These are phyloP conservation scores for Alternaria triticimaculans DNA, from an alignment of 2,329 filamentous ascomycete species.

Conservation along the genomic window DNA sequence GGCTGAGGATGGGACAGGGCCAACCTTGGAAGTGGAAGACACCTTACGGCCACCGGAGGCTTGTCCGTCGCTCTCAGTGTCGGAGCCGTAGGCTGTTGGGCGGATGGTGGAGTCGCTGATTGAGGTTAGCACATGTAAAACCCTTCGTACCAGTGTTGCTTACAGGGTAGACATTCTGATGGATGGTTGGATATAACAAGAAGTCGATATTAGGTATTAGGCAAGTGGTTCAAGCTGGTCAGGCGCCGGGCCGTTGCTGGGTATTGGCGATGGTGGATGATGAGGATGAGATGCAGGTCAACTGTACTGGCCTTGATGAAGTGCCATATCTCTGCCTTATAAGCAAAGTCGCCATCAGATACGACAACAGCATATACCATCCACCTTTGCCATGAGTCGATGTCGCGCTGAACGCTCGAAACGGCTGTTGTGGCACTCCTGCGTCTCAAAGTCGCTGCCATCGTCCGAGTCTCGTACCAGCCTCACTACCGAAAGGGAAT, in stretches of 20 bases:
- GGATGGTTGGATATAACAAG: neutral
- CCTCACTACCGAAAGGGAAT: neutral
- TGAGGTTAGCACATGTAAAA: constrained; percentile 3
- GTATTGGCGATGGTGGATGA: constrained; percentile 10
- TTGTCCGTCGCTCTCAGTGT: constrained; percentile 51
- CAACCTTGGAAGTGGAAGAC: constrained; percentile 32
- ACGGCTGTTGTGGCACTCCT: constrained; percentile 29
- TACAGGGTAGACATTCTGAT: constrained; percentile 41
- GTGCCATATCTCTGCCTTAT: constrained; percentile 31
- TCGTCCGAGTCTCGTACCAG: constrained; percentile 34
- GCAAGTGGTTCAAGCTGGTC: neutral
- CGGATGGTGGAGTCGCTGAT: constrained; percentile 36
- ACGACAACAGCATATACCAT: neutral
- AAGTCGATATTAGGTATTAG: constrained; percentile 9
- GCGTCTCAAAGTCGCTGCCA: constrained; percentile 21
- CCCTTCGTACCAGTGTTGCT: neutral
- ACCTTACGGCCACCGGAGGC: constrained; percentile 49
- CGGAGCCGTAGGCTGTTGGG: constrained; percentile 41
- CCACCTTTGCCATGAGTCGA: neutral
- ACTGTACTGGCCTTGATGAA: constrained; percentile 28
- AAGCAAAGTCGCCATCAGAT: constrained; percentile 16
- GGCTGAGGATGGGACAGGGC: constrained; percentile 47
- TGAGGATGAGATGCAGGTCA: constrained; percentile 31
- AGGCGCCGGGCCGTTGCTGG: constrained; percentile 20
- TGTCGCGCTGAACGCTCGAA: constrained; percentile 16